Conservation (phyloP, 2,329 filamentous ascomycete genomes). For the Tolypocladium capitatum region DNA sequence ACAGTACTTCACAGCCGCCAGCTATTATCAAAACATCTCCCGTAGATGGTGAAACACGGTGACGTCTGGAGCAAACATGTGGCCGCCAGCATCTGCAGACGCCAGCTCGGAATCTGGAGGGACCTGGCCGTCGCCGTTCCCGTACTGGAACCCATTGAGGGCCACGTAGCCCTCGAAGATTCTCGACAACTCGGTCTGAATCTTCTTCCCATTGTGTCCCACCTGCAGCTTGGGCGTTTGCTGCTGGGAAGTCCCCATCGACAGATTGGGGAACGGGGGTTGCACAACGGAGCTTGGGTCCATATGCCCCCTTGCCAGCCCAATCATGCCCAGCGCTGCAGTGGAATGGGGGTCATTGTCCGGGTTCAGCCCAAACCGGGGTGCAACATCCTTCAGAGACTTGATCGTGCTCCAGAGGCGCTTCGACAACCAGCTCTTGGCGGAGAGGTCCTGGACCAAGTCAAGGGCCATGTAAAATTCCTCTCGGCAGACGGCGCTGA, state of each 20-base stretch:
- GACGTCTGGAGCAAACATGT: slow-evolving; percentile 14
- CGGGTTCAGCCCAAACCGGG: slow-evolving; percentile 46
- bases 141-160: slow-evolving; percentile 19
- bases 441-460: slow-evolving; percentile 58
- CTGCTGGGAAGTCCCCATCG: slow-evolving; percentile 13
- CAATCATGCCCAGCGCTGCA: slow-evolving; percentile 42
- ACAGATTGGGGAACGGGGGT: slow-evolving; percentile 15
- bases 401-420: slow-evolving; percentile 61
- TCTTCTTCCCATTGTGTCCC: slow-evolving; percentile 31
- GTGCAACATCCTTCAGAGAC: slow-evolving; percentile 58
- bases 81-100: slow-evolving; percentile 8
- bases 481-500: slow-evolving; percentile 53
- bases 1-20: neutral
- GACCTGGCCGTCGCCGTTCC: slow-evolving; percentile 11
- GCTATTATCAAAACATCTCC: slow-evolving; percentile 20
- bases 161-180: slow-evolving; percentile 27
- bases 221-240: slow-evolving; percentile 8
- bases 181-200: slow-evolving; percentile 41
- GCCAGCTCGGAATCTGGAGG: slow-evolving; percentile 11
- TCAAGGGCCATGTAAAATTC: slow-evolving; percentile 72
- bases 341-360: slow-evolving; percentile 36
- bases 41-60: slow-evolving; percentile 24
- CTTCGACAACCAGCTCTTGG: slow-evolving; percentile 58
- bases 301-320: slow-evolving; percentile 30
- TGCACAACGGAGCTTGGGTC: slow-evolving; percentile 10